These are phyloP conservation scores for Volvariella surrecta DNA, from an alignment of 1,284 basidiomycete genomes.

Conservation along the genomic window DNA sequence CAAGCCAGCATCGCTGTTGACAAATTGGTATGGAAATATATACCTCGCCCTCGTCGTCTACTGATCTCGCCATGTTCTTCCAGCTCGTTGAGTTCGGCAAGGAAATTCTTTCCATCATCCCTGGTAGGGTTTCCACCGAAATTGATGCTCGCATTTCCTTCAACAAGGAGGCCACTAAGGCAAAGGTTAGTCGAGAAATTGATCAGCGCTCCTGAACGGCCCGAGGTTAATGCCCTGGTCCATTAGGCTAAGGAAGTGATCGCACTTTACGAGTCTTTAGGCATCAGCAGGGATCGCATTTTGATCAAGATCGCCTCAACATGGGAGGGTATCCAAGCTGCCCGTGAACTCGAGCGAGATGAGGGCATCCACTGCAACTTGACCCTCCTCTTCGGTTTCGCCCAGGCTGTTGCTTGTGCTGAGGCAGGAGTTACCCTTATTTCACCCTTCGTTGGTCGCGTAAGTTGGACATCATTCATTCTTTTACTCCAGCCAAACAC, in stretches of 20 bases:
- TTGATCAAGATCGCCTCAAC: constrained; percentile 99
- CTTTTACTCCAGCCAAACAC: too few species aligned
- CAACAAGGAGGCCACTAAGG: constrained; percentile 88
- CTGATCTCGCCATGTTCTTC: too few species aligned
- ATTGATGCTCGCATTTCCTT: constrained; percentile 97
- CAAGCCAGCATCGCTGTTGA: constrained; percentile 79
- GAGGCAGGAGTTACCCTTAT: constrained; percentile 98
- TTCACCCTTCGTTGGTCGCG: constrained; percentile 97
- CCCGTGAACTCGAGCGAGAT: constrained; percentile 89
- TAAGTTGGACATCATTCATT: constrained; percentile 32
- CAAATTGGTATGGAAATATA: constrained; percentile 67
- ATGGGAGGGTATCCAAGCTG: constrained; percentile 99
- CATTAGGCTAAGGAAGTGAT: constrained; percentile 86
- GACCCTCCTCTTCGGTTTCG: constrained; percentile 97
- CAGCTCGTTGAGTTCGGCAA: constrained; percentile 95
- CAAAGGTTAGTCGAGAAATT: constrained; percentile 45
- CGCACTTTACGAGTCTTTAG: constrained; percentile 85
- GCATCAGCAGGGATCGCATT: constrained; percentile 88
- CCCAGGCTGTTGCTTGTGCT: constrained; percentile 96
- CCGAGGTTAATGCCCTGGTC: not conserved
- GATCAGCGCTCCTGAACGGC: constrained; percentile 5
- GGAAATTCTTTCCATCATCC: constrained; percentile 93
- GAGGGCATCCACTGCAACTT: constrained; percentile 98
- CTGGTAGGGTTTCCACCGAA: constrained; percentile 98
- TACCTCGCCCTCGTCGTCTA: not conserved